Evolutionary conservation across 371 early-diverging fungal genomes (phyloP).

Genomic region (Mortierella sp.): DNA sequence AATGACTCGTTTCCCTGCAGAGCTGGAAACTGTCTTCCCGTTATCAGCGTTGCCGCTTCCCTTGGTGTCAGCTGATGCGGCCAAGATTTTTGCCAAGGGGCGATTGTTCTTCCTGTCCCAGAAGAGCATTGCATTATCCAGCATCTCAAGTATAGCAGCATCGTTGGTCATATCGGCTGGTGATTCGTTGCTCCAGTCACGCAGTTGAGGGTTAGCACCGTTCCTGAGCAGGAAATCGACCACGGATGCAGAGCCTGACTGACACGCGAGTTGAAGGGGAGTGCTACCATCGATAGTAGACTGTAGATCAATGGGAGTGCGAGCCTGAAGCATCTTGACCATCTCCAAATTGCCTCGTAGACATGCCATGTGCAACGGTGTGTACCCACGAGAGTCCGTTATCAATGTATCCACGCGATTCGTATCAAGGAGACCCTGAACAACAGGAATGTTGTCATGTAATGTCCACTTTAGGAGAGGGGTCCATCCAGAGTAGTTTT

Average conservation of each 20-base stretch:
- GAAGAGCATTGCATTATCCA: slow-evolving; percentile 55
- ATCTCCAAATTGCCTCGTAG: slow-evolving; percentile 36
- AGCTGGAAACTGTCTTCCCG: background rate
- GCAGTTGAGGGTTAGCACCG: slow-evolving; percentile 49
- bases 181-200: slow-evolving; percentile 55
- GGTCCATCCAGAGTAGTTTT: slow-evolving; percentile 52
- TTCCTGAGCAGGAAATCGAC: slow-evolving; percentile 43
- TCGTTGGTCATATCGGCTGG: slow-evolving; percentile 57
- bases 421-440: slow-evolving; percentile 46
- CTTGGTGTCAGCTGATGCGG: background rate
- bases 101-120: slow-evolving; percentile 20
- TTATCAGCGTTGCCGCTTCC: background rate
- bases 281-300: slow-evolving; percentile 45
- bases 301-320: slow-evolving; percentile 34
- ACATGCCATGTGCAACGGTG: slow-evolving; percentile 58
- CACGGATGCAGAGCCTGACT: slow-evolving; percentile 27
- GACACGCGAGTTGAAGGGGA: slow-evolving; percentile 40
- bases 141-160: slow-evolving; percentile 30
- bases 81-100: background rate
- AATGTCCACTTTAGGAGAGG: slow-evolving; percentile 61
- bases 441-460: slow-evolving; percentile 53
- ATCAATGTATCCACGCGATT: slow-evolving; percentile 20
- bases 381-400: slow-evolving; percentile 55
- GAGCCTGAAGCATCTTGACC: slow-evolving; percentile 22
- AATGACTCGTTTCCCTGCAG: slow-evolving; percentile 33